Percentiles rank a stretch among this genome's conserved stretches.
phyloP scores from a whole-genome alignment of 768 basidiomycete species.

The Termitomyces sp. region DNA sequence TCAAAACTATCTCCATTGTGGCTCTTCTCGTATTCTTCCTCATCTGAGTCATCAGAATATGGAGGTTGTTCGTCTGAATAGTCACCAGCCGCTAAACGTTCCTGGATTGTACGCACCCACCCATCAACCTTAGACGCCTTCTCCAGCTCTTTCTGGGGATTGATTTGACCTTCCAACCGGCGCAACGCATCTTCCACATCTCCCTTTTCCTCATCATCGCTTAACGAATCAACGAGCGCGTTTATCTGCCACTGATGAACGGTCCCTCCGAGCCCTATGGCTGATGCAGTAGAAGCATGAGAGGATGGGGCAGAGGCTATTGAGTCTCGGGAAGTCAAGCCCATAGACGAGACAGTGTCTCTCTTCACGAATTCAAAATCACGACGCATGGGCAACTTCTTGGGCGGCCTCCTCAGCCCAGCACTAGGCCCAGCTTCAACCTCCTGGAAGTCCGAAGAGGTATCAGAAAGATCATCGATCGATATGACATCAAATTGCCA shows the following conservation, averaged over 20 bases:
- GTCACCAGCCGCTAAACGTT: slow-evolving; percentile 58
- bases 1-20: slow-evolving; percentile 8
- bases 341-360: slow-evolving; percentile 78
- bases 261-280: slow-evolving; percentile 33
- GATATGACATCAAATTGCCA: slow-evolving; percentile 71
- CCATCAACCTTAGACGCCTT: slow-evolving; percentile 75
- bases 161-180: slow-evolving; percentile 82
- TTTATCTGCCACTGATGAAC: slow-evolving; percentile 85
- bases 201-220: slow-evolving; percentile 68
- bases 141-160: slow-evolving; percentile 61
- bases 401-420: slow-evolving; percentile 47
- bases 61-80: slow-evolving; percentile 58
- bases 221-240: slow-evolving; percentile 67
- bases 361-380: slow-evolving; percentile 78
- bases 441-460: slow-evolving; percentile 50
- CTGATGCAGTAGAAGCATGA: slow-evolving; percentile 33
- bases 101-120: slow-evolving; percentile 71
- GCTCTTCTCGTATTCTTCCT: slow-evolving; percentile 16
- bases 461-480: slow-evolving; percentile 78
- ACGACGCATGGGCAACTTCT: slow-evolving; percentile 65
- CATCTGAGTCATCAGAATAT: slow-evolving; percentile 42
- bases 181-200: slow-evolving; percentile 80
- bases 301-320: slow-evolving; percentile 43
- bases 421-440: slow-evolving; percentile 28
- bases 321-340: slow-evolving; percentile 58